Evolutionary conservation across 139 green algal species (phyloP).

Genomic region (Picocystis salinarum): DNA sequence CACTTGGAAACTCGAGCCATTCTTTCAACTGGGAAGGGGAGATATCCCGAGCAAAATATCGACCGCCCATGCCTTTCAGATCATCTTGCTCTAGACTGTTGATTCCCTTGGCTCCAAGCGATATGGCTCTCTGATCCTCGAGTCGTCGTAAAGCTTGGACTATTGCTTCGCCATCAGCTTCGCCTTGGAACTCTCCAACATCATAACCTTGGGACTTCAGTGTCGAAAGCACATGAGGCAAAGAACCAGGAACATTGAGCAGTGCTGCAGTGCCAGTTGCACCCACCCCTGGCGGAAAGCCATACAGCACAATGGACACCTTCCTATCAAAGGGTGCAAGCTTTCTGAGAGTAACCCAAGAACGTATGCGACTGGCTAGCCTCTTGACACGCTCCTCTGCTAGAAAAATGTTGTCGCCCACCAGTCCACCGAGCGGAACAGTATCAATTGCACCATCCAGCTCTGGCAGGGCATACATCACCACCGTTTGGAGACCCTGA

Average conservation of each 20-base stretch:
- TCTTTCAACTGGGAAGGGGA: slow-evolving; percentile 27
- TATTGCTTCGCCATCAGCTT: slow-evolving; percentile 7
- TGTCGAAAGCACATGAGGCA: slow-evolving; percentile 40
- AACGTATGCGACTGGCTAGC: slow-evolving; percentile 2
- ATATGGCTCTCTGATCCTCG: not conserved
- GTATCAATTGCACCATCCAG: slow-evolving; percentile 91
- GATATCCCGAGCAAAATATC: slow-evolving; percentile 27
- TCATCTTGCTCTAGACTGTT: slow-evolving; percentile 4
- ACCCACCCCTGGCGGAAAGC: slow-evolving; percentile 91
- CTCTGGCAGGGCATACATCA: slow-evolving; percentile 91
- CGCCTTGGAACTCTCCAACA: not conserved
- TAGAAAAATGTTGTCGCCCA: slow-evolving; percentile 83
- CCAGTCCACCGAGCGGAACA: slow-evolving; percentile 67
- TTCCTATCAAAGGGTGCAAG: slow-evolving; percentile 24
- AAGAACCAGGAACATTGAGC: slow-evolving; percentile 82
- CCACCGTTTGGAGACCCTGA: slow-evolving; percentile 74
- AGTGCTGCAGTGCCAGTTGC: slow-evolving; percentile 83
- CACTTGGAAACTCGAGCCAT: slow-evolving; percentile 31
- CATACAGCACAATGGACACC: slow-evolving; percentile 68
- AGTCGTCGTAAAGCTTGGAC: not conserved
- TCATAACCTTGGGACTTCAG: slow-evolving; percentile 27
- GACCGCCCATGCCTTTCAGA: slow-evolving; percentile 16
- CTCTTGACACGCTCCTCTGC: slow-evolving; percentile 57
- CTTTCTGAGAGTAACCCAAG: slow-evolving; percentile 4
- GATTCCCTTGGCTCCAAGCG: slow-evolving; percentile 1